Evolutionary conservation across 1,284 basidiomycete species (phyloP).

Genomic region (Wolfiporia cocos): DNA sequence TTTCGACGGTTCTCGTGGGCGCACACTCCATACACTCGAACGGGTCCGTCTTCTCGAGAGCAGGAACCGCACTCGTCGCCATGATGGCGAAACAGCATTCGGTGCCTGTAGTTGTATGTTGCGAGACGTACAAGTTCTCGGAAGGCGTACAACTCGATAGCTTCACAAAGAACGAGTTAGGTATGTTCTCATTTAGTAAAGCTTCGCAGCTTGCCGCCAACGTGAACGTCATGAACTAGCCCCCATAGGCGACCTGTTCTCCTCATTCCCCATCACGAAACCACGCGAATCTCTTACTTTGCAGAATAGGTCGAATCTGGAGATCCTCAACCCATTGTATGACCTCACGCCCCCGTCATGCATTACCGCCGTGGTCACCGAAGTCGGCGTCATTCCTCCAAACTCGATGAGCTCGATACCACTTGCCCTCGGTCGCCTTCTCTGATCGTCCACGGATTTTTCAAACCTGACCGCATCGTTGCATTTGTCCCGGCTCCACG

Average conservation of each 20-base stretch:
- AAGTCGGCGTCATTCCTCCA: conserved; percentile 89
- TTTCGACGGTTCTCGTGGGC: conserved; percentile 85
- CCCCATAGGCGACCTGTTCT: conserved; percentile 30
- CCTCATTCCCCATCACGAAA: conserved; percentile 28
- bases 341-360: conserved; percentile 87
- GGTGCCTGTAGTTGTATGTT: conserved; percentile 94
- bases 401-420: conserved; percentile 80
- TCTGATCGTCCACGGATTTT: conserved; percentile 20
- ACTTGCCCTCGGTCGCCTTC: conserved; percentile 58
- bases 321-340: conserved; percentile 81
- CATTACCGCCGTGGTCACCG: conserved; percentile 94
- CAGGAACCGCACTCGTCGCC: conserved; percentile 92
- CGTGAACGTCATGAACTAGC: too few species aligned
- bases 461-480: conserved; percentile 3
- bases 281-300: conserved; percentile 32
- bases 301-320: conserved; percentile 44
- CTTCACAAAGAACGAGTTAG: conserved; percentile 94
- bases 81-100: conserved; percentile 91
- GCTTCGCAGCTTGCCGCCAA: too few species aligned
- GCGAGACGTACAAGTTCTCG: conserved; percentile 98
- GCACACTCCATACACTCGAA: conserved; percentile 94
- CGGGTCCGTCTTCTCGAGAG: conserved; percentile 90
- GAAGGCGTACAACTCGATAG: conserved; percentile 92
- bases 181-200: conserved; percentile 35
- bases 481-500: conserved; percentile 11